Percentiles rank a stretch among this genome's conserved stretches.
Evolutionary conservation across 1,284 basidiomycete species (phyloP).

Genomic region (Erythrobasidium hasegawianum): DNA sequence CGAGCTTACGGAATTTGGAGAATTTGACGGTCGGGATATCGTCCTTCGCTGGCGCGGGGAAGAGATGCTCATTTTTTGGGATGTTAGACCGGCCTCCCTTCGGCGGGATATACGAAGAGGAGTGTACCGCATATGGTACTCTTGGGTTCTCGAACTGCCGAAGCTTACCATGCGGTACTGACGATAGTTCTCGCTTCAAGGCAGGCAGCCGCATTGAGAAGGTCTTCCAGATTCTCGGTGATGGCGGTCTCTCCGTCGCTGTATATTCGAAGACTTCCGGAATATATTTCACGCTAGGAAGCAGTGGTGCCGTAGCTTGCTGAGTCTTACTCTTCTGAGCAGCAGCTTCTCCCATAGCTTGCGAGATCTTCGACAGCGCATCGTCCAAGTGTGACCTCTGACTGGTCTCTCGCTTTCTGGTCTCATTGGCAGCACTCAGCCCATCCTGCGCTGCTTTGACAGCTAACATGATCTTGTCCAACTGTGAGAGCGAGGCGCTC

Average conservation of each 20-base stretch:
- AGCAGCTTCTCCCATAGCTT: slow-evolving; percentile 14
- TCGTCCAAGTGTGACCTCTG: slow-evolving; percentile 12
- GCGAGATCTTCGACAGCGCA: slow-evolving; percentile 12
- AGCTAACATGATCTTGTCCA: slow-evolving; percentile 30
- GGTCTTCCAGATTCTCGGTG: slow-evolving; percentile 24
- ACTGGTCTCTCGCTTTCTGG: background rate
- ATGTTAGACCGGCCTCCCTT: slow-evolving; percentile 1
- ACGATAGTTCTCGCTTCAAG: background rate
- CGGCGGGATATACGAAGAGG: slow-evolving; percentile 19
- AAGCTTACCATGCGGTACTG: slow-evolving; percentile 1
- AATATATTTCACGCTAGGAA: background rate
- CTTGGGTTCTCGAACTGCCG: slow-evolving; percentile 13
- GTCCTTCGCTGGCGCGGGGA: background rate
- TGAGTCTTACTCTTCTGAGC: slow-evolving; percentile 1
- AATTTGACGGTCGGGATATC: slow-evolving; percentile 13
- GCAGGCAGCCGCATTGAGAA: slow-evolving; percentile 14
- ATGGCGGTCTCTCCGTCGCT: slow-evolving; percentile 10
- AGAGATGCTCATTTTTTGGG: slow-evolving; percentile 9
- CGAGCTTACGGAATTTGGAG: slow-evolving; percentile 8
- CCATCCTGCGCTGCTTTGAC: slow-evolving; percentile 25
- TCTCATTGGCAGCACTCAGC: slow-evolving; percentile 17
- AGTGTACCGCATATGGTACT: slow-evolving; percentile 9
- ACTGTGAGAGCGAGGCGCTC: background rate
- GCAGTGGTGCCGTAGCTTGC: background rate
- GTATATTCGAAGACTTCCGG: slow-evolving; percentile 19